Evolutionary conservation across 306 rosid genomes (phyloP).

Genomic region (Luffa acutangula): DNA sequence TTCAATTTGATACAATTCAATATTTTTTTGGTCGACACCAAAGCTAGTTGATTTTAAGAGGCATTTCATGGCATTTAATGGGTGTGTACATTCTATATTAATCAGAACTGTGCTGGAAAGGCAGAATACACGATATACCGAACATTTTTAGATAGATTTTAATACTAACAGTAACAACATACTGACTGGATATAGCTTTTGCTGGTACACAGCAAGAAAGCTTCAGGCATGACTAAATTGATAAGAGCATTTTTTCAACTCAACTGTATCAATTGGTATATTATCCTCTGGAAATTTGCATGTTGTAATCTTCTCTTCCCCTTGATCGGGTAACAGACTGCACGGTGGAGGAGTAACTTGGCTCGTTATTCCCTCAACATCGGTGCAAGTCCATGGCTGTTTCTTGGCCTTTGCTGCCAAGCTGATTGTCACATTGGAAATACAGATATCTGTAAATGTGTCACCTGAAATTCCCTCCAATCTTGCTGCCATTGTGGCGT

Average conservation of each 20-base stretch:
- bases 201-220: not conserved
- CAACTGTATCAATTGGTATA: constrained; percentile 45
- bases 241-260: constrained; percentile 42
- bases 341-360: constrained; percentile 66
- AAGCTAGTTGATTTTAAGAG: not conserved
- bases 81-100: not conserved
- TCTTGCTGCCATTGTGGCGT: constrained; percentile 58
- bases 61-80: not conserved
- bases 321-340: constrained; percentile 40
- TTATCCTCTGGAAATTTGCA: constrained; percentile 53
- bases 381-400: constrained; percentile 58
- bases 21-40: not conserved
- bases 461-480: constrained; percentile 63
- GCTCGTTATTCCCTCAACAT: constrained; percentile 50
- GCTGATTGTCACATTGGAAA: constrained; percentile 55
- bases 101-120: not conserved
- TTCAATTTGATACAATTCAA: not conserved
- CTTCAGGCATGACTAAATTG: constrained; percentile 21
- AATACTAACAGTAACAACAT: not conserved
- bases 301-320: constrained; percentile 17
- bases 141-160: not conserved
- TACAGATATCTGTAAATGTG: constrained; percentile 60
- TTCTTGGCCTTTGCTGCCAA: constrained; percentile 59
- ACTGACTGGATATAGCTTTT: constrained; percentile 1
- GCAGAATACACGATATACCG: not conserved